Base-by-base conservation (phyloP, 192 early-diverging fungal genomes). In the Bifiguratus adelaidae region DNA sequence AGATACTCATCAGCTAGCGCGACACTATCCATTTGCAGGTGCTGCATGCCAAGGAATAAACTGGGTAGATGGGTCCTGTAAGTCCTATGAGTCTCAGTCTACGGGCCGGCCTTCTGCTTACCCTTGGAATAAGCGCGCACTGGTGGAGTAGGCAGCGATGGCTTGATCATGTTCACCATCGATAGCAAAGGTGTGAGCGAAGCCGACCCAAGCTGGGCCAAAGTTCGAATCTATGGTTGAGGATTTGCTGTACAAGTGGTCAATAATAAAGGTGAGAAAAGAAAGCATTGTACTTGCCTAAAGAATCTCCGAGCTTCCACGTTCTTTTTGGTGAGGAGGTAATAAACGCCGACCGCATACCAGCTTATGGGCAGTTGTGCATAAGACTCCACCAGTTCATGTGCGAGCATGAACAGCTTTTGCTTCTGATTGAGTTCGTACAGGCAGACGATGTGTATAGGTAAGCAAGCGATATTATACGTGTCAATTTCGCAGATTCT, bases 291-390 rank as follows among this genome's bases (percentile, higher is more conserved):
- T 33, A 13, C 30, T 12, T 44, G 65, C 68, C 55, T 58, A 50
- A 87, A 86, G 57, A 80, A 84, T 29, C 54, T 48, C 44, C 81
- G 48, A 0, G 89, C 82, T 26, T 85, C 83, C 1, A 59, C 41
- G 40, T 78, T 63, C 16, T 82, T 67, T 16, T 68, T 56, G 24
- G 74, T 74, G 27, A 70, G 48, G 19, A 72, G 74, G 37, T 92
- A 82, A 53, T 92, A 91, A 5, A 71, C 66, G n/a, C 85, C 90
- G 2, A 91, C 81, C 1, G 79, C 78, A 52, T 73, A 85, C 85
- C 86, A 91, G 2, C 84, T 63, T 0, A 81, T 63, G 0, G 75
- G 58, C 2, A 55, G 46, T 35, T 75, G 67, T 9, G 86, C 76
- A 19, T 70, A 74, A 7, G 63, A 55, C 35, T 85, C 68, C 0